phyloP scores from a whole-genome alignment of 2,329 filamentous ascomycete species.

The Lomentospora prolificans region DNA sequence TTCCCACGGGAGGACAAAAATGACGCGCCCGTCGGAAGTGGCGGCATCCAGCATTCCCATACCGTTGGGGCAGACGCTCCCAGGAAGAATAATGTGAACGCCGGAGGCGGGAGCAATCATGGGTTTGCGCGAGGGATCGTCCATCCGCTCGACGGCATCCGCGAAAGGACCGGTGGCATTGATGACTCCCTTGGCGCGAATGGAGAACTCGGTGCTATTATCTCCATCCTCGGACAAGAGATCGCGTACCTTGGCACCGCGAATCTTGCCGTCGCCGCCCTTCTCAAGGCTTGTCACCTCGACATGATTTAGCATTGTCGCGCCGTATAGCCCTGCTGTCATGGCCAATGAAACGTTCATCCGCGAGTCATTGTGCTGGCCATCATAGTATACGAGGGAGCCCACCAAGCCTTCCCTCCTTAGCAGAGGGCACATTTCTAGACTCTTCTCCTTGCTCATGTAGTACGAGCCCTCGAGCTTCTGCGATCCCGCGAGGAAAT shows the following conservation, averaged over 20 bases:
- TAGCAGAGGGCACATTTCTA: slow-evolving; percentile 71
- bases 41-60: slow-evolving; percentile 77
- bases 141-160: slow-evolving; percentile 71
- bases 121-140: slow-evolving; percentile 57
- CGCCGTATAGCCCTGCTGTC: slow-evolving; percentile 71
- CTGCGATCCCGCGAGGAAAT: slow-evolving; percentile 70
- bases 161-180: slow-evolving; percentile 79
- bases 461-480: slow-evolving; percentile 80
- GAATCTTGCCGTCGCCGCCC: slow-evolving; percentile 57
- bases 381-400: slow-evolving; percentile 78
- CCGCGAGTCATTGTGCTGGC: slow-evolving; percentile 76
- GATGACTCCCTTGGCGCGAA: slow-evolving; percentile 70
- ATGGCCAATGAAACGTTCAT: slow-evolving; percentile 80
- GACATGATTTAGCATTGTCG: slow-evolving; percentile 71
- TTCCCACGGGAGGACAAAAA: slow-evolving; percentile 83
- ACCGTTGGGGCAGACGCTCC: slow-evolving; percentile 66
- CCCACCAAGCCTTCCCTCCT: slow-evolving; percentile 64
- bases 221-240: slow-evolving; percentile 56
- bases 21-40: slow-evolving; percentile 76
- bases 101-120: slow-evolving; percentile 75
- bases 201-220: slow-evolving; percentile 46
- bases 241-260: slow-evolving; percentile 46
- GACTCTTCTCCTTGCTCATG: slow-evolving; percentile 64
- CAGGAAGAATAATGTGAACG: slow-evolving; percentile 74
- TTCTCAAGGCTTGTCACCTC: slow-evolving; percentile 68